These are phyloP conservation scores for Eimeria maxima DNA, from an alignment of 169 alveolate species.

Conservation along the genomic window DNA sequence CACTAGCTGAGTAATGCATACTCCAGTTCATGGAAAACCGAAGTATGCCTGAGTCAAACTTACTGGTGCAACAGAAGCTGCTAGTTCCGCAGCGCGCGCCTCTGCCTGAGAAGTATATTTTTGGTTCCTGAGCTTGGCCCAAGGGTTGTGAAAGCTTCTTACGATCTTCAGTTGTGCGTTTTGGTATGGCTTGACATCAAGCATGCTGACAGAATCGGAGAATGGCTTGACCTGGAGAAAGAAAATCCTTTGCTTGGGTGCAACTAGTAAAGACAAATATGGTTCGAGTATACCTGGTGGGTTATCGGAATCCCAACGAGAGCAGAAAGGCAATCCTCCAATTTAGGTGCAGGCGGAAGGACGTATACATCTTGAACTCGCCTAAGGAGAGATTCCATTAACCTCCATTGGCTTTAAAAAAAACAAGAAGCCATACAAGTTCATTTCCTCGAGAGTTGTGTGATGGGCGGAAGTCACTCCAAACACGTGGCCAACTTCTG, in stretches of 20 bases:
- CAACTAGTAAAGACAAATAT: no score
- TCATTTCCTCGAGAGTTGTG: slow-evolving; percentile 74
- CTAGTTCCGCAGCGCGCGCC: slow-evolving; percentile 76
- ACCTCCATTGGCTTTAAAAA: neutral
- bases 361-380: slow-evolving; percentile 65
- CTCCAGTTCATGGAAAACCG: neutral
- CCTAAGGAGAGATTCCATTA: neutral
- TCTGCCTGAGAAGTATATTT: slow-evolving; percentile 39
- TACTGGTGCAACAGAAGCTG: slow-evolving; percentile 76
- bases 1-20: slow-evolving; percentile 15
- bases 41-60: neutral
- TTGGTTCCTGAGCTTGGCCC: neutral
- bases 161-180: slow-evolving; percentile 72
- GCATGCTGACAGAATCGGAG: slow-evolving; percentile 68
- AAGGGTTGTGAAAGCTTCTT: neutral
- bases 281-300: slow-evolving; percentile 38
- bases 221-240: slow-evolving; percentile 57
- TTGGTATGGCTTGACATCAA: slow-evolving; percentile 67
- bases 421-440: slow-evolving; percentile 9
- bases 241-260: neutral
- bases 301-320: slow-evolving; percentile 69
- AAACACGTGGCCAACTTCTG: slow-evolving; percentile 73
- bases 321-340: slow-evolving; percentile 75
- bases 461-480: slow-evolving; percentile 73
- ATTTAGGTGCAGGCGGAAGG: slow-evolving; percentile 64